These are phyloP conservation scores for Blastomyces silverae DNA, from an alignment of 2,329 filamentous ascomycete genomes.

Conservation along the genomic window DNA sequence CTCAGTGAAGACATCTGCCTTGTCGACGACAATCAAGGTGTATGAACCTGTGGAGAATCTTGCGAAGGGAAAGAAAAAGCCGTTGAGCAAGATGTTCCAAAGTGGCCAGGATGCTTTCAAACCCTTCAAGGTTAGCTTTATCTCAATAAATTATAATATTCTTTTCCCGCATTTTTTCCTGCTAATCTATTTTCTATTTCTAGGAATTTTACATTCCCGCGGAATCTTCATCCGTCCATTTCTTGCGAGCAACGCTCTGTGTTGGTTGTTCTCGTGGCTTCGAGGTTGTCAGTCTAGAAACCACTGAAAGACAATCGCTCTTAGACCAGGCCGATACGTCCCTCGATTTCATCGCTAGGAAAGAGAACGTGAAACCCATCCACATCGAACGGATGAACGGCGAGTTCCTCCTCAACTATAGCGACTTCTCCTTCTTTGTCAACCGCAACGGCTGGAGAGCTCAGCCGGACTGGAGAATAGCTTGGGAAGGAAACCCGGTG, in stretches of 20 bases:
- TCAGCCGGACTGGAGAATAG: slow-evolving; percentile 90
- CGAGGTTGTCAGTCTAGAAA: slow-evolving; percentile 93
- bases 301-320: slow-evolving; percentile 93
- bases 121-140: slow-evolving; percentile 64
- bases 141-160: not conserved
- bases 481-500: slow-evolving; percentile 91
- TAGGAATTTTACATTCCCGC: slow-evolving; percentile 96
- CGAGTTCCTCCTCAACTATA: slow-evolving; percentile 96
- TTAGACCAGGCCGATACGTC: slow-evolving; percentile 97
- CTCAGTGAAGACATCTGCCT: slow-evolving; percentile 86
- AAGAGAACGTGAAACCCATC: slow-evolving; percentile 88
- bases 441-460: slow-evolving; percentile 98
- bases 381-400: slow-evolving; percentile 96
- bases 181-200: slow-evolving; percentile 12
- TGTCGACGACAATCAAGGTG: slow-evolving; percentile 98
- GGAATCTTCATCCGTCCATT: slow-evolving; percentile 97
- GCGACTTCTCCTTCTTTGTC: slow-evolving; percentile 98
- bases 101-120: slow-evolving; percentile 89
- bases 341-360: slow-evolving; percentile 89
- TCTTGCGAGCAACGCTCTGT: slow-evolving; percentile 91
- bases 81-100: slow-evolving; percentile 92
- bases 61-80: slow-evolving; percentile 90
- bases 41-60: slow-evolving; percentile 95
- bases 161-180: not conserved
- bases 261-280: slow-evolving; percentile 94